These are phyloP conservation scores for Gardenia jasminoides DNA, from an alignment of 257 asterid species.

Conservation along the genomic window DNA sequence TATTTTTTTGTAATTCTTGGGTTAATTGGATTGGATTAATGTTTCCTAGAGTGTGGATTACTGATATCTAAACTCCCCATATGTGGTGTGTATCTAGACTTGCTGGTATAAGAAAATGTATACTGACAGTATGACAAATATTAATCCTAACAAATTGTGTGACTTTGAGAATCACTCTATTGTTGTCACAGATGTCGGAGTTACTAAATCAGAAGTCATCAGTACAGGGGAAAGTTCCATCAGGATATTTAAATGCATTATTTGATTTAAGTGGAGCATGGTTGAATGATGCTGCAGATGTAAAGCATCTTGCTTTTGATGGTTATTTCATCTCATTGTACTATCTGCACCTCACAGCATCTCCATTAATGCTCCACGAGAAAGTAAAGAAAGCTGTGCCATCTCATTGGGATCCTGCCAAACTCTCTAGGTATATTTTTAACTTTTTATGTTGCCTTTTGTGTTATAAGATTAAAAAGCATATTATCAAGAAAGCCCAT, in stretches of 20 bases:
- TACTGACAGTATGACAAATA: no score
- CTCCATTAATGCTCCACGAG: slow-evolving; percentile 79
- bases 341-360: slow-evolving; percentile 79
- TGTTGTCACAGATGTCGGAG: slow-evolving; percentile 83
- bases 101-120: no score
- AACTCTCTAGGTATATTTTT: slow-evolving; percentile 64
- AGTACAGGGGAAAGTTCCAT: slow-evolving; percentile 87
- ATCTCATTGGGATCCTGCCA: slow-evolving; percentile 87
- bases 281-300: slow-evolving; percentile 87
- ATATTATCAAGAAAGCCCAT: background rate
- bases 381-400: slow-evolving; percentile 94
- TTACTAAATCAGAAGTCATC: slow-evolving; percentile 89
- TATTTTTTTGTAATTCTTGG: no score
- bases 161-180: background rate
- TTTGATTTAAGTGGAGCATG: slow-evolving; percentile 92
- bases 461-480: background rate
- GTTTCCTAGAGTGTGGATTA: no score
- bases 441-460: background rate
- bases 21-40: no score
- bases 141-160: background rate
- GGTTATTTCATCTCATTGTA: slow-evolving; percentile 90
- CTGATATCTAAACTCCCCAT: no score
- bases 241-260: slow-evolving; percentile 82
- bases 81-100: no score
- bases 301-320: slow-evolving; percentile 82